phyloP scores from a whole-genome alignment of 129 eudicot genomes.

The Flaveria brownii region DNA sequence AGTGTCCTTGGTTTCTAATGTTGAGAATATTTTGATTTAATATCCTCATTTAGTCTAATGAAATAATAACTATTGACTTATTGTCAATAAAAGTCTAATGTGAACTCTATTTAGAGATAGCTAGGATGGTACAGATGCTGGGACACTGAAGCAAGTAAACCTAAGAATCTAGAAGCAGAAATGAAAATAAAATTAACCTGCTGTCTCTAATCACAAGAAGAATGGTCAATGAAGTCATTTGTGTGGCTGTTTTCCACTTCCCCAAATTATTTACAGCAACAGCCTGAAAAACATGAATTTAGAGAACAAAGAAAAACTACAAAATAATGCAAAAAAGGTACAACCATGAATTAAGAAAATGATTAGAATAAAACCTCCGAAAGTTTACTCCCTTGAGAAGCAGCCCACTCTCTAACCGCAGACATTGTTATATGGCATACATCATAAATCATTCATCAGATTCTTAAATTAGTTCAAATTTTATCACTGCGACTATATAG shows the following conservation, averaged over 20 bases:
- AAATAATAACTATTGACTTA: neutral
- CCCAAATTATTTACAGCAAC: constrained; percentile 98
- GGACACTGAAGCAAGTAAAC: neutral
- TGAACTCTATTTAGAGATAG: neutral
- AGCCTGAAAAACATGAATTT: constrained; percentile 57
- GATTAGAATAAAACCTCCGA: constrained; percentile 57
- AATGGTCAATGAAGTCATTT: constrained; percentile 84
- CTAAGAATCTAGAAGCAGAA: neutral
- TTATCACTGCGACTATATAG: constrained; percentile 3
- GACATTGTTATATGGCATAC: constrained; percentile 59
- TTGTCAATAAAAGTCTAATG: neutral
- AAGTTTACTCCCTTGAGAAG: constrained; percentile 79
- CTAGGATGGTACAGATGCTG: neutral
- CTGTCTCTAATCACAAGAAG: constrained; percentile 75
- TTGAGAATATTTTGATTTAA: neutral
- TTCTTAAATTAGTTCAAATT: neutral
- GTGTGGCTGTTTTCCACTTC: constrained; percentile 99
- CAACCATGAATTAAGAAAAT: neutral
- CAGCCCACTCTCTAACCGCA: constrained; percentile 74
- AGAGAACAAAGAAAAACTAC: neutral
- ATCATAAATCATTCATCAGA: constrained; percentile 1
- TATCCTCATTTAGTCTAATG: neutral
- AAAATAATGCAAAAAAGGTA: neutral
- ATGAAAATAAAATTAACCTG: constrained; percentile 48
- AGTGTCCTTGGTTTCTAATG: no score